Evolutionary conservation across 1,284 basidiomycete genomes (phyloP).

Genomic region (Retiboletus flavoniger): DNA sequence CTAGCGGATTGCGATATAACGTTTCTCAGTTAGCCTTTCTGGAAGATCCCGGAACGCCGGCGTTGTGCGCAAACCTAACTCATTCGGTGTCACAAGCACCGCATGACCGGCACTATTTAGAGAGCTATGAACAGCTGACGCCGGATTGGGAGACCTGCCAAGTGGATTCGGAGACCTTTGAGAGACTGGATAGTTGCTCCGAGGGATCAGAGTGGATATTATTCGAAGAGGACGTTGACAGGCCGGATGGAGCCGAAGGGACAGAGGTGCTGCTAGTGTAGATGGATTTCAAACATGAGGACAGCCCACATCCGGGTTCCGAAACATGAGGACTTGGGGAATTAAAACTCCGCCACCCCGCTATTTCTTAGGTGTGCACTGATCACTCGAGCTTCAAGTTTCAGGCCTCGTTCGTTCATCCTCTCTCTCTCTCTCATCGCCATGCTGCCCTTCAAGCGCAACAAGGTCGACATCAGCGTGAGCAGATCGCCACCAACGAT

Average conservation of each 20-base stretch:
- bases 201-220: constrained; percentile 22
- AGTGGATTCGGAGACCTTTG: constrained; percentile 13
- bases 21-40: constrained; percentile 13
- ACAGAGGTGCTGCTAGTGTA: constrained; percentile 10
- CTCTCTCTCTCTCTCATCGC: constrained; percentile 29
- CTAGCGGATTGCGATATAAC: constrained; percentile 8
- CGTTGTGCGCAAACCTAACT: constrained; percentile 4
- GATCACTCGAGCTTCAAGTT: constrained; percentile 1
- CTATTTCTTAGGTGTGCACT: constrained; percentile 11
- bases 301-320: constrained; percentile 24
- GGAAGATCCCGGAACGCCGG: constrained; percentile 23
- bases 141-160: constrained; percentile 5
- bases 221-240: constrained; percentile 10
- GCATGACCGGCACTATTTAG: constrained; percentile 14
- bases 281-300: constrained; percentile 26
- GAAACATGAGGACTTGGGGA: constrained; percentile 23
- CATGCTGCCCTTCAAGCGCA: constrained; percentile 82
- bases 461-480: constrained; percentile 91
- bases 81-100: constrained; percentile 6
- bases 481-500: constrained; percentile 32
- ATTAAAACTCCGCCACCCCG: constrained; percentile 32
- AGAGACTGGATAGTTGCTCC: constrained; percentile 7
- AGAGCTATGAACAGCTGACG: constrained; percentile 19
- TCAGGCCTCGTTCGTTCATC: constrained; percentile 24
- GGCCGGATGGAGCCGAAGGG: constrained; percentile 4